phyloP scores from a whole-genome alignment of 2,329 filamentous ascomycete genomes.

The Alternaria metachromatica region DNA sequence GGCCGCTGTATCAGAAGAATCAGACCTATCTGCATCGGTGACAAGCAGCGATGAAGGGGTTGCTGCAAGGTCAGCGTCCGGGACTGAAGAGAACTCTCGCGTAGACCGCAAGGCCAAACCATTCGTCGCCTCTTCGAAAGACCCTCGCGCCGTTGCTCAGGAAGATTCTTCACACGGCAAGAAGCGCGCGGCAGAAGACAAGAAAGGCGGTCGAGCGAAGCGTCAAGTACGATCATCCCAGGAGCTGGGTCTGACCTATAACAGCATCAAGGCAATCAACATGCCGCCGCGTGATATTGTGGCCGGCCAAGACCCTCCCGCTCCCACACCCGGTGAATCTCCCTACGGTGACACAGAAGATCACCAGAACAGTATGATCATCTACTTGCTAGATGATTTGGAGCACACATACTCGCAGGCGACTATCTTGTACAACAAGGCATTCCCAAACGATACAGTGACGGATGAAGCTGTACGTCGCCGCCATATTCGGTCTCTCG shows the following conservation, averaged over 20 bases:
- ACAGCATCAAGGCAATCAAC: constrained; percentile 20
- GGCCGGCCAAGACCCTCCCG: constrained; percentile 5
- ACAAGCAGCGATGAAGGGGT: neutral
- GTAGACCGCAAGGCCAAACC: neutral
- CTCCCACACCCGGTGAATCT: constrained; percentile 1
- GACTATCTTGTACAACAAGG: constrained; percentile 7
- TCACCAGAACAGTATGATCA: constrained; percentile 16
- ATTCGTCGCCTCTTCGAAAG: neutral
- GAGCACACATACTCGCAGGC: constrained; percentile 14
- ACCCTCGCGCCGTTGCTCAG: neutral
- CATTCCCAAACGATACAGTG: constrained; percentile 10
- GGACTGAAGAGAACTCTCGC: neutral
- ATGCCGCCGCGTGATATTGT: constrained; percentile 16
- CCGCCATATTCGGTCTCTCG: constrained; percentile 12
- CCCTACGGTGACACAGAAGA: constrained; percentile 22
- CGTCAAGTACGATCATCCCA: neutral
- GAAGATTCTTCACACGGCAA: neutral
- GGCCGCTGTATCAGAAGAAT: neutral
- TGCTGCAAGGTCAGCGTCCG: neutral
- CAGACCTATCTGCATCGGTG: neutral
- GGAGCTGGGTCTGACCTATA: constrained; percentile 9
- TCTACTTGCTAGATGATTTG: constrained; percentile 20
- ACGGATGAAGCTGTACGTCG: constrained; percentile 22
- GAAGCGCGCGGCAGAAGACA: constrained; percentile 1
- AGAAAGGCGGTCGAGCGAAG: neutral